Conservation (phyloP, 192 early-diverging fungal species). For the Mycoemilia scoparia region DNA sequence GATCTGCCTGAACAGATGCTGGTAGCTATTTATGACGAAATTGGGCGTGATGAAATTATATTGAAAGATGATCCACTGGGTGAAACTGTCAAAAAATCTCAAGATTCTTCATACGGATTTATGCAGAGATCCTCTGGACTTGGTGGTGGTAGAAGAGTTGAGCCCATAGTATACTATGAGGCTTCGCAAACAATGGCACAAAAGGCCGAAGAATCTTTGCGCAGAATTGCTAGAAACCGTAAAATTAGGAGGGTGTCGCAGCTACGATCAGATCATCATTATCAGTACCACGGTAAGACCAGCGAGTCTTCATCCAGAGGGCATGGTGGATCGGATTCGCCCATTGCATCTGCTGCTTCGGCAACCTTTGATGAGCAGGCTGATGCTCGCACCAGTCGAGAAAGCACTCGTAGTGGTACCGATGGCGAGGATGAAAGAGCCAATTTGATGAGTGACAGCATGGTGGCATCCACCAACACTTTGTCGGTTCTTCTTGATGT, state of each 20-base stretch:
- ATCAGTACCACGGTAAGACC: too few species aligned
- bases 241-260: conserved; percentile 12
- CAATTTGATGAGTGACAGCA: too few species aligned
- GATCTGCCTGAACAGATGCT: conserved; percentile 60
- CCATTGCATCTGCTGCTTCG: neutral
- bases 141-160: conserved; percentile 20
- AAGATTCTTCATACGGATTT: conserved; percentile 33
- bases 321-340: conserved; percentile 3
- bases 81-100: conserved; percentile 1
- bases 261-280: too few species aligned
- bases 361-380: neutral
- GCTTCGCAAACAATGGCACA: conserved; percentile 47
- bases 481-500: conserved; percentile 24
- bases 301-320: too few species aligned
- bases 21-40: conserved; percentile 62
- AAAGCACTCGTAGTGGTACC: too few species aligned
- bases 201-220: conserved; percentile 52
- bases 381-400: neutral
- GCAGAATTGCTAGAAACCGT: conserved; percentile 34
- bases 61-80: conserved; percentile 68
- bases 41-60: conserved; percentile 69
- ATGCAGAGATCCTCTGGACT: conserved; percentile 24
- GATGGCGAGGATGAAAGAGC: too few species aligned
- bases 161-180: conserved; percentile 29
- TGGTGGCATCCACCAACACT: conserved; percentile 12